Percentiles rank a stretch among this genome's conserved stretches.
Conservation (phyloP, 805 yeast genomes). For the Pichia nakasei region DNA sequence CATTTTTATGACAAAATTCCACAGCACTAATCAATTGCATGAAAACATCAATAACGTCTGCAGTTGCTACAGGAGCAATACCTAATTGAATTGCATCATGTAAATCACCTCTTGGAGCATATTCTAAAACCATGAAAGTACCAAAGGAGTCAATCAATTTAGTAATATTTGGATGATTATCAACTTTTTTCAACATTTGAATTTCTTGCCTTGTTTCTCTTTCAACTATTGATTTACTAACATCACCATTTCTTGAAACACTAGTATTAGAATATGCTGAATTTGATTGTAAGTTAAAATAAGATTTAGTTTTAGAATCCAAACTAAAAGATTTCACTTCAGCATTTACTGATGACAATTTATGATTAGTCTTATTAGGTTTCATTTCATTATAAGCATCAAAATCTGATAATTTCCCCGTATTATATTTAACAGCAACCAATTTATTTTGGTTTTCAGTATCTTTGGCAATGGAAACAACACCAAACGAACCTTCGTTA, state of each 20-base stretch:
- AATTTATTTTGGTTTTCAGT: conserved; percentile 34
- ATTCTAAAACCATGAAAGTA: conserved; percentile 56
- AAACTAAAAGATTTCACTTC: conserved; percentile 10
- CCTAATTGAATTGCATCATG: conserved; percentile 68
- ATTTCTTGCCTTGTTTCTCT: conserved; percentile 64
- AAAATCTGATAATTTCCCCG: conserved; percentile 42
- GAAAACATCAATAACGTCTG: conserved; percentile 47
- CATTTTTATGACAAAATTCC: conserved; percentile 39
- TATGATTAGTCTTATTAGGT: conserved; percentile 7
- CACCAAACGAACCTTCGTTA: conserved; percentile 90
- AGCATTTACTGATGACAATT: not conserved
- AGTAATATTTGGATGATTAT: conserved; percentile 42
- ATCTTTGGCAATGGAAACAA: conserved; percentile 82
- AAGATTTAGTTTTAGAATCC: conserved; percentile 11
- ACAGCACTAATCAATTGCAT: conserved; percentile 42
- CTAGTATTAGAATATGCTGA: conserved; percentile 9
- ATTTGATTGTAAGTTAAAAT: conserved; percentile 2
- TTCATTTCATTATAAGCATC: conserved; percentile 15
- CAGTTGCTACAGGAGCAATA: conserved; percentile 51
- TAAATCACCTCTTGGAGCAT: conserved; percentile 80
- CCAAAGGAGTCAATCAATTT: conserved; percentile 42
- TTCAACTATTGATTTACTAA: conserved; percentile 30
- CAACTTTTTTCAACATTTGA: conserved; percentile 52
- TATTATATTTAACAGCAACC: conserved; percentile 83
- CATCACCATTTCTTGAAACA: conserved; percentile 7